These are phyloP conservation scores for Truncatella angustata DNA, from an alignment of 2,329 filamentous ascomycete genomes.

Conservation along the genomic window DNA sequence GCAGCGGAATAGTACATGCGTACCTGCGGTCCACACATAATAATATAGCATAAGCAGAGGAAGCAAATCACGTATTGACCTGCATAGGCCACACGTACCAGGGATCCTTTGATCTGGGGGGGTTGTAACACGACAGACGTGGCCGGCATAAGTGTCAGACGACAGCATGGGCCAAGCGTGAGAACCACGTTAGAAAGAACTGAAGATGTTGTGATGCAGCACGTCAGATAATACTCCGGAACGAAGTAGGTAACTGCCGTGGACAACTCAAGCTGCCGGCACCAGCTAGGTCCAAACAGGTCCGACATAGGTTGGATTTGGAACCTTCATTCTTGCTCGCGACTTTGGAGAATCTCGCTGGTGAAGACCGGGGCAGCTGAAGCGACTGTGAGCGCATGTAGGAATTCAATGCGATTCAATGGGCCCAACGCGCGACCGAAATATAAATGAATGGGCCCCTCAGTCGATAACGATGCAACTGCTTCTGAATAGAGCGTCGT, in stretches of 20 bases:
- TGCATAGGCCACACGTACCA: constrained; percentile 4
- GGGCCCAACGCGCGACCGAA: too few species aligned
- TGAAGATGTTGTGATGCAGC: too few species aligned
- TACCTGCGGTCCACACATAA: neutral
- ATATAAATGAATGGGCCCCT: too few species aligned
- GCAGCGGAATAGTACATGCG: neutral
- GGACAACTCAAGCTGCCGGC: neutral
- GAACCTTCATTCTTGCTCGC: too few species aligned
- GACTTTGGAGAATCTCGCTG: too few species aligned
- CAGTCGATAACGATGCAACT: neutral
- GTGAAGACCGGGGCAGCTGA: too few species aligned
- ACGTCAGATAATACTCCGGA: neutral
- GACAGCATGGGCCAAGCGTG: too few species aligned
- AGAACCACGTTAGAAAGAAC: too few species aligned
- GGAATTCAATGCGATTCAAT: too few species aligned
- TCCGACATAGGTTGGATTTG: too few species aligned
- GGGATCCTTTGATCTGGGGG: neutral
- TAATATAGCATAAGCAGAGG: constrained; percentile 18
- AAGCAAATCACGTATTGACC: constrained; percentile 15
- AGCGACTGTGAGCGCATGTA: too few species aligned
- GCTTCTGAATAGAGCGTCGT: neutral
- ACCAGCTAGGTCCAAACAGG: neutral
- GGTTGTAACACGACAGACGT: constrained; percentile 4
- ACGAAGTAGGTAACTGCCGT: neutral
- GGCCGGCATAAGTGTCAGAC: neutral